phyloP scores from a whole-genome alignment of 2,329 filamentous ascomycete species.

The Epichloe typhina region DNA sequence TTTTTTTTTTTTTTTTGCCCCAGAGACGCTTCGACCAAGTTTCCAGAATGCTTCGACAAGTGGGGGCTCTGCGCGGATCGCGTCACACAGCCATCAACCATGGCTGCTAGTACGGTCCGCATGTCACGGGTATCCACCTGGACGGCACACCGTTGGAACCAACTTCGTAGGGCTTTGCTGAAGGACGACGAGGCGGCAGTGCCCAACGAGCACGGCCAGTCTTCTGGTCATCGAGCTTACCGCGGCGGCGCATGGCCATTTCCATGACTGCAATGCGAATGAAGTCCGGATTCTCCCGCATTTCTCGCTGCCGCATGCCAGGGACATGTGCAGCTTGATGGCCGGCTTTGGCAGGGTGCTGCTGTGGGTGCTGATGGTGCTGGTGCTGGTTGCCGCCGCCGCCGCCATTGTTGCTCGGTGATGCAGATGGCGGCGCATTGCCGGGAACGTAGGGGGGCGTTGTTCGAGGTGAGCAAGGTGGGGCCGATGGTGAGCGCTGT shows the following conservation, averaged over 20 bases:
- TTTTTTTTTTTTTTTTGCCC: background rate
- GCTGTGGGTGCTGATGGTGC: background rate
- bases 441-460: constrained; percentile 6
- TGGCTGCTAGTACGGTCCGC: constrained; percentile 7
- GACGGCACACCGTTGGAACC: constrained; percentile 44
- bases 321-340: constrained; percentile 23
- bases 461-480: constrained; percentile 16
- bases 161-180: constrained; percentile 40
- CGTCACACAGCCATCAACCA: background rate
- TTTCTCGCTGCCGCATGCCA: constrained; percentile 48
- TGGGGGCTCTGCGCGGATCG: background rate
- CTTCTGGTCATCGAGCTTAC: constrained; percentile 52
- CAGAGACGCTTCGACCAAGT: background rate
- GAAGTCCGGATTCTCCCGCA: constrained; percentile 58
- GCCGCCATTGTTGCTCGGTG: constrained; percentile 8
- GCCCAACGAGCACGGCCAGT: constrained; percentile 57
- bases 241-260: constrained; percentile 55
- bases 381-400: background rate
- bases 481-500: constrained; percentile 31
- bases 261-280: constrained; percentile 60
- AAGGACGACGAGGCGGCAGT: constrained; percentile 49
- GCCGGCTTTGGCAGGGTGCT: constrained; percentile 16
- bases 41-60: constrained; percentile 2
- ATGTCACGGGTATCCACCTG: constrained; percentile 37
- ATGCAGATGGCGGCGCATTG: background rate